These are phyloP conservation scores for Pseudogymnoascus sp. DNA, from an alignment of 2,329 filamentous ascomycete genomes.

Conservation along the genomic window DNA sequence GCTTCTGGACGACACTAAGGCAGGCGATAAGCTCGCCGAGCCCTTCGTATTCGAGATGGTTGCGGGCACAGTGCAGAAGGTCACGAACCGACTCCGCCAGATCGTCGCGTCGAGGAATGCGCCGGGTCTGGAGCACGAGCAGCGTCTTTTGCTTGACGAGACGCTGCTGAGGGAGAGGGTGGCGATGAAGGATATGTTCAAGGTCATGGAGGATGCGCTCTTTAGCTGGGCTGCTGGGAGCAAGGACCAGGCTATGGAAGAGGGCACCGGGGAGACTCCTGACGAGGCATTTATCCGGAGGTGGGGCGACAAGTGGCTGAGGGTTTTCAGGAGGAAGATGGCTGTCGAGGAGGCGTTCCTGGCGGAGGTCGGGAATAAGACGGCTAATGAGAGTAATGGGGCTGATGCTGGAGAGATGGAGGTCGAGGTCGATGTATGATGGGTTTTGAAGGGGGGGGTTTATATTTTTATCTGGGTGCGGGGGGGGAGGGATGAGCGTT, in stretches of 20 bases:
- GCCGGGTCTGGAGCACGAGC: conserved; percentile 45
- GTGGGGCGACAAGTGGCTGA: conserved; percentile 82
- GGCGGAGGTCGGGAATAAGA: conserved; percentile 30
- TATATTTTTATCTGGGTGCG: conserved; percentile 18
- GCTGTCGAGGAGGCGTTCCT: conserved; percentile 75
- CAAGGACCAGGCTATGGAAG: conserved; percentile 69
- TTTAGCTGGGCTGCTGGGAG: conserved; percentile 62
- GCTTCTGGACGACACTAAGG: conserved; percentile 51
- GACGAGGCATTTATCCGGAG: conserved; percentile 59
- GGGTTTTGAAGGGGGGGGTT: not conserved
- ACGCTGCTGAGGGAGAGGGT: conserved; percentile 61
- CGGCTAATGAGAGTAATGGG: conserved; percentile 12
- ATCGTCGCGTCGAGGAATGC: conserved; percentile 59
- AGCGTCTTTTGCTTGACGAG: conserved; percentile 46
- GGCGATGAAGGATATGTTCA: conserved; percentile 73
- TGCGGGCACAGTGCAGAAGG: conserved; percentile 79
- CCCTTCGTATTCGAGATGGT: conserved; percentile 85
- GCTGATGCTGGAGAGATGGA: conserved; percentile 13
- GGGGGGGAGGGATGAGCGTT: not conserved
- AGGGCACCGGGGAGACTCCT: conserved; percentile 47
- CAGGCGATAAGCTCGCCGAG: conserved; percentile 62
- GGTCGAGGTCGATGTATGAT: conserved; percentile 9
- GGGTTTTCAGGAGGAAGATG: conserved; percentile 72
- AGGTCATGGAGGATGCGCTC: conserved; percentile 70
- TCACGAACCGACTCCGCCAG: conserved; percentile 77